Evolutionary conservation across 2,329 filamentous ascomycete genomes (phyloP).

Genomic region (Sporothrix brunneoviolacea): DNA sequence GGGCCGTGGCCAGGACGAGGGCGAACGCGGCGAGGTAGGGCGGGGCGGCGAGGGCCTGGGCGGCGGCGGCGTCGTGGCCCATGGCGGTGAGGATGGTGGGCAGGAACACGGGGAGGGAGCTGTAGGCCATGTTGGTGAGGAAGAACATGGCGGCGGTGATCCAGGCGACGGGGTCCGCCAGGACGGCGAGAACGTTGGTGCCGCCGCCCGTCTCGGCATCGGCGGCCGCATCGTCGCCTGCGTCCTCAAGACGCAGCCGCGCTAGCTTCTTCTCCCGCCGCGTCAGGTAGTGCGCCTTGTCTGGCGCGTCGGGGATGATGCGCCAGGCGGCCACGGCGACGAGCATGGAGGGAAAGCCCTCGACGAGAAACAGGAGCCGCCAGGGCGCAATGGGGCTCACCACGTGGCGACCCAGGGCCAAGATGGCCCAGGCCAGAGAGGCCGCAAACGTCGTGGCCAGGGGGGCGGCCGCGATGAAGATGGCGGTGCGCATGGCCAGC

Average conservation of each 20-base stretch:
- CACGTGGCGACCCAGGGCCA: conserved; percentile 49
- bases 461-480: conserved; percentile 80
- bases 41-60: conserved; percentile 74
- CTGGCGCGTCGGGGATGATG: conserved; percentile 69
- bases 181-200: conserved; percentile 44
- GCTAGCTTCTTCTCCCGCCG: conserved; percentile 63
- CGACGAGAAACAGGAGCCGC: conserved; percentile 77
- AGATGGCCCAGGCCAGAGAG: conserved; percentile 70
- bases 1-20: conserved; percentile 64
- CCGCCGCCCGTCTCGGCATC: background rate
- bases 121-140: conserved; percentile 80
- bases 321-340: conserved; percentile 68
- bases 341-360: conserved; percentile 77
- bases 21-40: conserved; percentile 74
- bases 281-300: conserved; percentile 57
- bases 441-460: conserved; percentile 79
- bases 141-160: conserved; percentile 79
- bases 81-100: conserved; percentile 72
- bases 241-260: conserved; percentile 55
- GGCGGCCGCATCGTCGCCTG: conserved; percentile 19
- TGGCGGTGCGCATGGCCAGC: conserved; percentile 74
- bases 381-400: conserved; percentile 63
- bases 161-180: conserved; percentile 64
- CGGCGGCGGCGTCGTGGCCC: conserved; percentile 60
- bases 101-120: conserved; percentile 79